phyloP scores from a whole-genome alignment of 75 land plant genomes.

The Picea sitchensis region DNA sequence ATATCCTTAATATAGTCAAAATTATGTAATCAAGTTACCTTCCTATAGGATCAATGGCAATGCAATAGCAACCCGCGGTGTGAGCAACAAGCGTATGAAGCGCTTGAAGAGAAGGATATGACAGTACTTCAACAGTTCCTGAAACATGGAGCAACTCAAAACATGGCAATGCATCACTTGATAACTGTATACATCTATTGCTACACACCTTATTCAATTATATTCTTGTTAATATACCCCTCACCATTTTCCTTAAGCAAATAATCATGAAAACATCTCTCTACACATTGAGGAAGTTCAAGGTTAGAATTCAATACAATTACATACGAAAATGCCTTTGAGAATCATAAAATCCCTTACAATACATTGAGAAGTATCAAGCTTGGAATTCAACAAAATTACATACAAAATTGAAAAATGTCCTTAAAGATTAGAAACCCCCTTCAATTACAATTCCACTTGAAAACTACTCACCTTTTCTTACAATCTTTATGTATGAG shows the following conservation, averaged over 20 bases:
- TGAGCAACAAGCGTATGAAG: slow-evolving; percentile 83
- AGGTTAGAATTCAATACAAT: background rate
- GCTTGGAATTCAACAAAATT: too few relatives aligned
- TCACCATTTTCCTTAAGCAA: background rate
- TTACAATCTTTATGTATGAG: too few relatives aligned
- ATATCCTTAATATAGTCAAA: background rate
- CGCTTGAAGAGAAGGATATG: slow-evolving; percentile 80
- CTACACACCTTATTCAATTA: background rate
- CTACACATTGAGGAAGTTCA: background rate
- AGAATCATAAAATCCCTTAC: background rate
- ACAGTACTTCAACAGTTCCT: slow-evolving; percentile 93
- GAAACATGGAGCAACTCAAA: background rate
- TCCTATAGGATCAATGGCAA: slow-evolving; percentile 96
- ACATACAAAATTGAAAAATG: too few relatives aligned
- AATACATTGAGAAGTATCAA: background rate
- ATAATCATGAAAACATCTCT: background rate
- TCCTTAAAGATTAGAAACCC: too few relatives aligned
- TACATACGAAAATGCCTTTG: background rate
- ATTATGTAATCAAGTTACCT: slow-evolving; percentile 32
- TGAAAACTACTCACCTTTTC: too few relatives aligned
- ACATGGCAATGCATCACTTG: background rate
- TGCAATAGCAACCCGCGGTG: slow-evolving; percentile 99
- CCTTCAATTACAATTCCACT: too few relatives aligned
- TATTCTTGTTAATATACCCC: background rate
- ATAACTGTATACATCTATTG: background rate